phyloP scores from a whole-genome alignment of 805 yeast genomes.

The Schwanniomyces yamadae region DNA sequence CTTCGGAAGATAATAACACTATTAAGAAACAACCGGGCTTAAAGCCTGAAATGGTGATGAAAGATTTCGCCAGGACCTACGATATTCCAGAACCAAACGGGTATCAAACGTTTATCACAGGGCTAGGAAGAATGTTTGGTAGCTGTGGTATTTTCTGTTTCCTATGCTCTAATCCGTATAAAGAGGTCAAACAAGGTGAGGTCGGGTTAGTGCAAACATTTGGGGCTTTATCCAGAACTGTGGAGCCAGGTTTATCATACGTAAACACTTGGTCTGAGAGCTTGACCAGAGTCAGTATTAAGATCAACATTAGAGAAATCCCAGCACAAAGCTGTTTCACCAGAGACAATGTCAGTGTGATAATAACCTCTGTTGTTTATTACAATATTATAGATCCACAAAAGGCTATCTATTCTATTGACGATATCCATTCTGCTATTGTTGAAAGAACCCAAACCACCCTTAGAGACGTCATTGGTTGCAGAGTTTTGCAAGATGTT shows the following conservation, averaged over 20 bases:
- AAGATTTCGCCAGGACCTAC: conserved; percentile 41
- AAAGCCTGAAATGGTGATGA: conserved; percentile 42
- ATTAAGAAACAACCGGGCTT: conserved; percentile 18
- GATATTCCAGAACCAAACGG: conserved; percentile 38
- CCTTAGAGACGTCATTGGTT: conserved; percentile 68
- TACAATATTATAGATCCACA: conserved; percentile 68
- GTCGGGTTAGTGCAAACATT: conserved; percentile 68
- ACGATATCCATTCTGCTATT: conserved; percentile 53
- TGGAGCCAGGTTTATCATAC: conserved; percentile 66
- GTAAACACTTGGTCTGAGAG: conserved; percentile 66
- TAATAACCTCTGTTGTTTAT: conserved; percentile 65
- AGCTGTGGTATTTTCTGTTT: conserved; percentile 56
- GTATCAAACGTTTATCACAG: conserved; percentile 41
- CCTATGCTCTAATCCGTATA: conserved; percentile 58
- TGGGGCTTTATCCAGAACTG: conserved; percentile 63
- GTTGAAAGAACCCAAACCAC: conserved; percentile 72
- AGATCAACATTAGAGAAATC: conserved; percentile 59
- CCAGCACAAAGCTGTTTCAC: conserved; percentile 71
- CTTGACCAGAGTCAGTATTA: conserved; percentile 49
- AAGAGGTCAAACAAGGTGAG: conserved; percentile 60
- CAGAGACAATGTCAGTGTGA: conserved; percentile 63
- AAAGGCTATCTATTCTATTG: conserved; percentile 59
- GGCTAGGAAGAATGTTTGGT: conserved; percentile 51
- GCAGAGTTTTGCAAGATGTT: conserved; percentile 64
- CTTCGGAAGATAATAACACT: conserved; percentile 1